Conservation (phyloP, 768 basidiomycete species). For the Rhodocollybia butyracea region DNA sequence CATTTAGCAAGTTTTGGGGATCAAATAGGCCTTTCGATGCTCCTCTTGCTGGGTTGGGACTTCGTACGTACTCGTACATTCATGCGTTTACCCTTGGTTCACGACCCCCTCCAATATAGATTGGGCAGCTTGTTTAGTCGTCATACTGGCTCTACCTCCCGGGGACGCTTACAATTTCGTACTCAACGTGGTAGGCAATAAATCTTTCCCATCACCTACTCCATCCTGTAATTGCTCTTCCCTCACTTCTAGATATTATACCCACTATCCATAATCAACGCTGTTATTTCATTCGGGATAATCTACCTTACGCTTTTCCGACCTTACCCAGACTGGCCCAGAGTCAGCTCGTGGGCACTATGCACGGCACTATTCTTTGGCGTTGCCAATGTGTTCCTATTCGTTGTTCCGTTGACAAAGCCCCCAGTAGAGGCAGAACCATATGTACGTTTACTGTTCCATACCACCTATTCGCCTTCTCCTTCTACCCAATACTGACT, state of each 20-base stretch:
- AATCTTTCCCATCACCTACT: background rate
- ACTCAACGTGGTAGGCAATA: constrained; percentile 46
- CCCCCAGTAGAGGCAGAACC: background rate
- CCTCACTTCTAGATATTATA: background rate
- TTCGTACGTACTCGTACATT: constrained; percentile 34
- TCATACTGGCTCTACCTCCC: constrained; percentile 45
- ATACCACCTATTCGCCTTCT: background rate
- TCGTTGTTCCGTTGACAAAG: background rate
- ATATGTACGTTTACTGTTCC: background rate
- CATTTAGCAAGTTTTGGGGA: constrained; percentile 57
- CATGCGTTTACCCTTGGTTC: background rate
- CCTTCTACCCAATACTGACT: constrained; percentile 10
- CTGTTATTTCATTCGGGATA: background rate
- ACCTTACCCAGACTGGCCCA: background rate
- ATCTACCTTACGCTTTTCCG: background rate
- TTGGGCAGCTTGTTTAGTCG: constrained; percentile 32
- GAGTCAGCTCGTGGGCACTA: constrained; percentile 32
- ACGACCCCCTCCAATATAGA: constrained; percentile 20
- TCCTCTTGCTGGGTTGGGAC: constrained; percentile 49
- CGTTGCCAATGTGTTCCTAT: background rate
- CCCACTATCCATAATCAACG: background rate
- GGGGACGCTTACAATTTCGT: constrained; percentile 69
- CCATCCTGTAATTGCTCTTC: background rate
- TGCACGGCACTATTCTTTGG: background rate
- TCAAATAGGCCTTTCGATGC: constrained; percentile 60